These are phyloP conservation scores for Suhomyces coccinellae DNA, from an alignment of 1,139 yeast genomes.

Conservation along the genomic window DNA sequence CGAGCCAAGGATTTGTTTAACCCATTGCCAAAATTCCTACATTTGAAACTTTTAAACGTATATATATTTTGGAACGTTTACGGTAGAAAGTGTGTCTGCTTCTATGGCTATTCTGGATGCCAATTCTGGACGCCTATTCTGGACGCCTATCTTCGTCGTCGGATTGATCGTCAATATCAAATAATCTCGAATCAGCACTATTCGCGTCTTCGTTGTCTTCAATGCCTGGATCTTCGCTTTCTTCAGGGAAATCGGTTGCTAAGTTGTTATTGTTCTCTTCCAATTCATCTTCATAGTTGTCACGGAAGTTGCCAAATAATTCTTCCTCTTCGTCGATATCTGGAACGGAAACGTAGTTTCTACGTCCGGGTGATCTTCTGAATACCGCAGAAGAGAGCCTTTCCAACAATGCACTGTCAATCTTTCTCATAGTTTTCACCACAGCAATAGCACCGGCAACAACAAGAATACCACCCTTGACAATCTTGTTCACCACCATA, in stretches of 20 bases:
- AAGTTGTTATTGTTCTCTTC: slow-evolving; percentile 31
- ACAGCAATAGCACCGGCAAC: slow-evolving; percentile 47
- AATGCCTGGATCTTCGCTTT: slow-evolving; percentile 10
- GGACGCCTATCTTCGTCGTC: slow-evolving; percentile 8
- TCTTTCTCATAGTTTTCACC: slow-evolving; percentile 36
- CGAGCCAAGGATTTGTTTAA: too few relatives aligned
- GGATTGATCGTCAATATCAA: slow-evolving; percentile 38
- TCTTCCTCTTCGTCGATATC: slow-evolving; percentile 47
- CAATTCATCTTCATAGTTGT: slow-evolving; percentile 51
- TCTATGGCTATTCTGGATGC: background rate
- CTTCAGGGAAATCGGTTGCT: slow-evolving; percentile 12
- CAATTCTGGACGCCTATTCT: slow-evolving; percentile 1
- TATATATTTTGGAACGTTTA: background rate
- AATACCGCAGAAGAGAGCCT: slow-evolving; percentile 37
- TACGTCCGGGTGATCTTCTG: slow-evolving; percentile 42
- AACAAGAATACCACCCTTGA: slow-evolving; percentile 59
- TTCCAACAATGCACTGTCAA: slow-evolving; percentile 39
- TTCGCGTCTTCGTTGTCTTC: slow-evolving; percentile 7
- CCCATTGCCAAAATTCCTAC: too few relatives aligned
- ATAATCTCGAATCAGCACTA: slow-evolving; percentile 35
- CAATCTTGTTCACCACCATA: slow-evolving; percentile 59
- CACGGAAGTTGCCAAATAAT: slow-evolving; percentile 49
- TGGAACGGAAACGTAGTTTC: slow-evolving; percentile 48
- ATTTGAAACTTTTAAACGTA: too few relatives aligned
- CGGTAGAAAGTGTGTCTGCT: background rate